These are phyloP conservation scores for Alternaria longipes DNA, from an alignment of 2,329 filamentous ascomycete genomes.

Conservation along the genomic window DNA sequence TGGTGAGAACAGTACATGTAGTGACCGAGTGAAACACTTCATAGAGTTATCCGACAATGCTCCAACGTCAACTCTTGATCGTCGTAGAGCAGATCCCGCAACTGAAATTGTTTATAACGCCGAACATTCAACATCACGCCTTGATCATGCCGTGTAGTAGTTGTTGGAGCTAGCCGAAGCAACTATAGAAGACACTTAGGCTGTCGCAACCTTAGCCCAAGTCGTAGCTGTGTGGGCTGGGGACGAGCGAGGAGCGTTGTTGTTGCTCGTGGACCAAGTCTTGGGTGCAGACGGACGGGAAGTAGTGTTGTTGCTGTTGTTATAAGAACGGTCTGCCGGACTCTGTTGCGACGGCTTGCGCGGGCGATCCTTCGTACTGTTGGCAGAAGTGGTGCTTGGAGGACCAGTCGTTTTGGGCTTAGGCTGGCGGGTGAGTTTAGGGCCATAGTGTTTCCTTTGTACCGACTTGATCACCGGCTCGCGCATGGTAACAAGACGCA, in stretches of 20 bases:
- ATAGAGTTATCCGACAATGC: constrained; percentile 8
- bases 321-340: constrained; percentile 37
- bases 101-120: not conserved
- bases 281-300: constrained; percentile 37
- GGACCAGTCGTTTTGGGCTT: constrained; percentile 42
- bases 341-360: constrained; percentile 45
- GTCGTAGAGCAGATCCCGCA: constrained; percentile 16
- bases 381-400: constrained; percentile 27
- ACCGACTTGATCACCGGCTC: constrained; percentile 41
- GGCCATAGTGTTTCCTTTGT: constrained; percentile 36
- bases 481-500: constrained; percentile 39
- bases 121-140: not conserved
- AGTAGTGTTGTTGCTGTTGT: constrained; percentile 24
- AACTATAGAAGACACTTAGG: constrained; percentile 19
- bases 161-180: not conserved
- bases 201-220: constrained; percentile 39
- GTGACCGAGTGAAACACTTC: constrained; percentile 21
- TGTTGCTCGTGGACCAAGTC: constrained; percentile 38
- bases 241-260: constrained; percentile 27
- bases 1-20: constrained; percentile 24
- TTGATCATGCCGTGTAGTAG: not conserved
- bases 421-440: constrained; percentile 23
- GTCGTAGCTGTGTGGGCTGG: constrained; percentile 28
- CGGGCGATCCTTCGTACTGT: constrained; percentile 35
- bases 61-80: not conserved